Percentiles rank a stretch among this genome's conserved stretches.
Conservation (phyloP, 2,329 filamentous ascomycete genomes). For the Fusarium lateritium region DNA sequence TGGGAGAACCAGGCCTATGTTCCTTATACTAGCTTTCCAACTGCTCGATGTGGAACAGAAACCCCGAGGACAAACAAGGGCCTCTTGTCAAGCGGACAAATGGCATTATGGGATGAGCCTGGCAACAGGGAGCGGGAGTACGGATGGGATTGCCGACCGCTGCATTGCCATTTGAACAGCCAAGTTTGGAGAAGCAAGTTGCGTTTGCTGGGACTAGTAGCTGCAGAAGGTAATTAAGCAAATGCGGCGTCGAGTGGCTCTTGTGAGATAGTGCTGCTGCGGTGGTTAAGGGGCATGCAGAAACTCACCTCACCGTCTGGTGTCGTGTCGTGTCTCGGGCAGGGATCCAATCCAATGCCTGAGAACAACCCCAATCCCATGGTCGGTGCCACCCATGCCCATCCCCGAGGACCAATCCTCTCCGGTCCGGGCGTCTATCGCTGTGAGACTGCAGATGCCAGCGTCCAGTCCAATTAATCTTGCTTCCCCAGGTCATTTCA, state of each 20-base stretch:
- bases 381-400: conserved; percentile 50
- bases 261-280: conserved; percentile 43
- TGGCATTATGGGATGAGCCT: conserved; percentile 4
- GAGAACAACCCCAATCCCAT: conserved; percentile 48
- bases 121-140: conserved; percentile 6
- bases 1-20: background rate
- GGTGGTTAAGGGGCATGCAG: conserved; percentile 51
- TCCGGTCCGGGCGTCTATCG: conserved; percentile 36
- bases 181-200: conserved; percentile 26
- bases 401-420: conserved; percentile 25
- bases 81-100: conserved; percentile 14
- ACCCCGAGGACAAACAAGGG: conserved; percentile 1
- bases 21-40: conserved; percentile 2
- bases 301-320: conserved; percentile 45
- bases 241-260: conserved; percentile 35
- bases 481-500: conserved; percentile 8
- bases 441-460: conserved; percentile 44
- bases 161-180: conserved; percentile 4
- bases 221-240: conserved; percentile 47
- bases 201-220: conserved; percentile 15
- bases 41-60: conserved; percentile 26
- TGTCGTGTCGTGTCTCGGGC: conserved; percentile 39
- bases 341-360: conserved; percentile 42
- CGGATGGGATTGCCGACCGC: conserved; percentile 20
- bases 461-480: conserved; percentile 8